These are phyloP conservation scores for Solanum virginianum DNA, from an alignment of 257 asterid genomes.

Conservation along the genomic window DNA sequence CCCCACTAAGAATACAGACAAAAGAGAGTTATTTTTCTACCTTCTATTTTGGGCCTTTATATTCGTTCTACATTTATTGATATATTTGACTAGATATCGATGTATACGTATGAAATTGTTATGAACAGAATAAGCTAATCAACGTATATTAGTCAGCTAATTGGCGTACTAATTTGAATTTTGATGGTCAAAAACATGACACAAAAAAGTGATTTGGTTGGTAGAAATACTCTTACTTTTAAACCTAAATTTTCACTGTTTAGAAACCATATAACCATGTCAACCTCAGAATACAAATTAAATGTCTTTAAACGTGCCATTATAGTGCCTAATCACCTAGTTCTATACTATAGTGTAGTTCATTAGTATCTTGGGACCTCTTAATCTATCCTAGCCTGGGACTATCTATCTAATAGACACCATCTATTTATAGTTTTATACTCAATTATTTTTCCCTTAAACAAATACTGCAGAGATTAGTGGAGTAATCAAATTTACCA, in stretches of 20 bases:
- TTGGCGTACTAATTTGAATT: background rate
- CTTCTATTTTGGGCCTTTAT: background rate
- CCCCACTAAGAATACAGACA: background rate
- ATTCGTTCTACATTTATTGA: background rate
- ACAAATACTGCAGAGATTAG: background rate
- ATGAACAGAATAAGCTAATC: background rate
- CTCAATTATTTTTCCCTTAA: background rate
- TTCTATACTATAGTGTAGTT: background rate
- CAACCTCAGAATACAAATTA: background rate
- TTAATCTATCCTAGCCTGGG: background rate
- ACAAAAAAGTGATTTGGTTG: background rate
- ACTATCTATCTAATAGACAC: background rate
- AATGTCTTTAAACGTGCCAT: background rate
- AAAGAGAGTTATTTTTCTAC: background rate
- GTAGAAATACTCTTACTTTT: background rate
- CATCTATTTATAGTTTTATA: background rate
- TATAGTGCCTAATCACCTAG: background rate
- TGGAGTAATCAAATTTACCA: background rate
- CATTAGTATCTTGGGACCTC: background rate
- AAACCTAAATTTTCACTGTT: background rate
- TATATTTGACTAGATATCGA: background rate
- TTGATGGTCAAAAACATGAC: background rate
- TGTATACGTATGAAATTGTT: background rate
- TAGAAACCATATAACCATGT: background rate
- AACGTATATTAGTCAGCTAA: background rate